Evolutionary conservation across 495 filamentous ascomycete species (phyloP).

Genomic region (Talaromyces liani): DNA sequence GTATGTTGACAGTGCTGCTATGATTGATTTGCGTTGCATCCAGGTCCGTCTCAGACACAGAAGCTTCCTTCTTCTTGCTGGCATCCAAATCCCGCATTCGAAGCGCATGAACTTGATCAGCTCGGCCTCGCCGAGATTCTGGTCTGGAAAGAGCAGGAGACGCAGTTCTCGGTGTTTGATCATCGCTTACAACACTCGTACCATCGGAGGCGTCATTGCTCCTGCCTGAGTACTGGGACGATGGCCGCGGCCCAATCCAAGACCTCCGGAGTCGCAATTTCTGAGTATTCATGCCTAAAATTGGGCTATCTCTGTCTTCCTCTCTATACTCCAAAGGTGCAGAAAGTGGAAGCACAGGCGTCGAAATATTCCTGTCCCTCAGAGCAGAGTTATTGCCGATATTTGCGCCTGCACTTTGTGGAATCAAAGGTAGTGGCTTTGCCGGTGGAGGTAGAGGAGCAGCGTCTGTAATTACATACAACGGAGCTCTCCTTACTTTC

Average conservation of each 20-base stretch:
- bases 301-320: conserved; percentile 1
- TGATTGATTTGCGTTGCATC: background rate
- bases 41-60: conserved; percentile 7
- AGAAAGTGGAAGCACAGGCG: background rate
- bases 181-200: background rate
- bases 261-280: conserved; percentile 1
- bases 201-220: conserved; percentile 4
- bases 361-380: background rate
- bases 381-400: background rate
- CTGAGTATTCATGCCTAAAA: background rate
- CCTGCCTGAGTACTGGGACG: background rate
- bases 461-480: conserved; percentile 8
- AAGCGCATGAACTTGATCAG: conserved; percentile 19
- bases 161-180: background rate
- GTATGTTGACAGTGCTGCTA: background rate
- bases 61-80: conserved; percentile 7
- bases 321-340: background rate
- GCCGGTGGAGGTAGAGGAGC: conserved; percentile 9
- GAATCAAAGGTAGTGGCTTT: conserved; percentile 6
- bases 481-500: background rate
- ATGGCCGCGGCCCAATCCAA: conserved; percentile 5
- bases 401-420: conserved; percentile 3
- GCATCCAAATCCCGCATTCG: conserved; percentile 17
- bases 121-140: conserved; percentile 14
- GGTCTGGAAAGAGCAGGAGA: conserved; percentile 4